Evolutionary conservation across 192 early-diverging fungal genomes (phyloP).

Genomic region (Radiomyces spectabilis): DNA sequence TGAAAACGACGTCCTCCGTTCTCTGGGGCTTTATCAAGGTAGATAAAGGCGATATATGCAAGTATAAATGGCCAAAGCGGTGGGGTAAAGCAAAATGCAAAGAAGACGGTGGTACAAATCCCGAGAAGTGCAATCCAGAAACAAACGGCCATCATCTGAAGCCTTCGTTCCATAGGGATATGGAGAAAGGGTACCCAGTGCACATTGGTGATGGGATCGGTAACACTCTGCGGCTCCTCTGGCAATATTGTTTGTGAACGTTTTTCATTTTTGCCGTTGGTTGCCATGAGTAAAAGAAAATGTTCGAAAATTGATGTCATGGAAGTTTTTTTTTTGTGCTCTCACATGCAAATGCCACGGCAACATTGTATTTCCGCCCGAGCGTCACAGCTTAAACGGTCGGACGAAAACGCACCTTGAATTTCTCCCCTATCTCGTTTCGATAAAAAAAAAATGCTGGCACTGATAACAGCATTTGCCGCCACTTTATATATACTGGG

Average conservation of each 20-base stretch:
- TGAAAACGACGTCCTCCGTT: constrained; percentile 63
- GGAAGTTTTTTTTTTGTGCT: neutral
- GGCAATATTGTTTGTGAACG: too few relatives aligned
- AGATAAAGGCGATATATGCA: constrained; percentile 69
- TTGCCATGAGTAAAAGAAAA: too few relatives aligned
- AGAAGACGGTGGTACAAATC: constrained; percentile 39
- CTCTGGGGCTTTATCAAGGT: constrained; percentile 69
- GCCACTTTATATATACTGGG: constrained; percentile 1
- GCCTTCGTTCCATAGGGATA: constrained; percentile 54
- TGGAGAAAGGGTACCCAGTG: too few relatives aligned
- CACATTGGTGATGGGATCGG: too few relatives aligned
- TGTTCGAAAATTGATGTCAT: too few relatives aligned
- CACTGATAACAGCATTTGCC: constrained; percentile 5
- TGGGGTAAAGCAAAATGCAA: constrained; percentile 43
- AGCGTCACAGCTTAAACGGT: too few relatives aligned
- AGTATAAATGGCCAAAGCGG: constrained; percentile 51
- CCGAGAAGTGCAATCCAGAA: constrained; percentile 58
- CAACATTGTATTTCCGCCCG: too few relatives aligned
- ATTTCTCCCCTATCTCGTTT: neutral
- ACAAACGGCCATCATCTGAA: constrained; percentile 56
- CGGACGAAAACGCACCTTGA: too few relatives aligned
- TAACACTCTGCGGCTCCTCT: too few relatives aligned
- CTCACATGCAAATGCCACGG: neutral
- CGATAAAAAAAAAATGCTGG: neutral
- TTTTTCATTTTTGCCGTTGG: too few relatives aligned